Base-by-base conservation (phyloP, 176 grass and related monocot species). In the Eremochloa ophiuroides region DNA sequence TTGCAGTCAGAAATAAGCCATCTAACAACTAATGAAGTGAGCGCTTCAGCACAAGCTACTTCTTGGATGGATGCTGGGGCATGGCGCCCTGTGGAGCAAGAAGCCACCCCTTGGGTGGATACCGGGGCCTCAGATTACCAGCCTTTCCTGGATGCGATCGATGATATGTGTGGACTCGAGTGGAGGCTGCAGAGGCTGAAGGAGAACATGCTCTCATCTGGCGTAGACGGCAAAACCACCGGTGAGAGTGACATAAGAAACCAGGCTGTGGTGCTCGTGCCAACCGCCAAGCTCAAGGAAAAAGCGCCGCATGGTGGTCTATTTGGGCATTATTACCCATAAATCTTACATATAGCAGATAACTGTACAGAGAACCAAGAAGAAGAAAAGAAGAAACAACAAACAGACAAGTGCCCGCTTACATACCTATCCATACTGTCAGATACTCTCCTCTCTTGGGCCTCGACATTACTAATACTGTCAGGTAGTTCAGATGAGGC, bases 101-200 rank as follows among this genome's bases (percentile, higher is more conserved):
- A 41, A 79, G 25, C 41, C 51, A 51, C 56, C 51, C 30, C 51
- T 80, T 60, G 27, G 47, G 10, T 76, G 15, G 71, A 53, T 27
- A 53, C 7, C 8, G 76, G 40, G 44, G 42, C 25, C 17, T 65
- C 81, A 14, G 85, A 79, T 9, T 83, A 93, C 79, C 77, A 85
- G 40, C 82, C 84, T 70, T 77, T 88, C 65, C 74, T 91, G 30
- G 74, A 86, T 75, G 82, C 93, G 46, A 63, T 93, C 9, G 82
- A 91, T 58, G 89, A 87, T 15, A 79, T 93, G 38, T 93, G 82
- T 20, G 80, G 74, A 0, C 84, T 99, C 1, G 84, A 95, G 58
- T 61, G 84, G 55, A 91, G 89, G 79, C 48, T 99, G 80, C 89
- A 85, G 68, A 88, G 76, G 22, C 69, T 99, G 77, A 89, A 88